Evolutionary conservation across 495 filamentous ascomycete genomes (phyloP).

Genomic region (Elasticomyces elasticus): DNA sequence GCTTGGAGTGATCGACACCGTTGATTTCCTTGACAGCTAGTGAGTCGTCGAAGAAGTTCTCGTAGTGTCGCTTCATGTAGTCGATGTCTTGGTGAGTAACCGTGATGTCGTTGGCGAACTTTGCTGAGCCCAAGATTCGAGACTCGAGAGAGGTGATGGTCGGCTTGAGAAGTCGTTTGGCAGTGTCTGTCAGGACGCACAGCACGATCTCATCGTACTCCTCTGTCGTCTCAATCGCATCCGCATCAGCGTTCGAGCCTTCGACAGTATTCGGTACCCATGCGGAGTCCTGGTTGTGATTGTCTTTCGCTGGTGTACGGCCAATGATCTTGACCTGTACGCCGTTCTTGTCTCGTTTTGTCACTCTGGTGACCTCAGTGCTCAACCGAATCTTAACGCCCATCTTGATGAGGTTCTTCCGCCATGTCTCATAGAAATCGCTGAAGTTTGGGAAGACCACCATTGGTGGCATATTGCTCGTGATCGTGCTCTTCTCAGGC

Average conservation of each 20-base stretch:
- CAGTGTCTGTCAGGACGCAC: conserved; percentile 66
- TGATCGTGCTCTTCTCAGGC: conserved; percentile 46
- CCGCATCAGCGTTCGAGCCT: conserved; percentile 32
- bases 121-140: conserved; percentile 60
- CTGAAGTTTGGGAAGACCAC: conserved; percentile 69
- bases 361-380: conserved; percentile 49
- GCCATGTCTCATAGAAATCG: conserved; percentile 63
- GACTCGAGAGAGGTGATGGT: conserved; percentile 55
- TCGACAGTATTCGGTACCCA: conserved; percentile 26
- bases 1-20: conserved; percentile 38
- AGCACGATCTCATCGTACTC: conserved; percentile 65
- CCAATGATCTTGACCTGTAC: conserved; percentile 41
- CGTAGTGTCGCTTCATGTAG: conserved; percentile 70
- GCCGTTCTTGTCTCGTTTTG: conserved; percentile 47
- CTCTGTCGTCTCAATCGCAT: conserved; percentile 32
- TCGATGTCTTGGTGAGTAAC: conserved; percentile 67
- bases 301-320: conserved; percentile 31
- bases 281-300: conserved; percentile 30
- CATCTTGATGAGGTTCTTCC: conserved; percentile 45
- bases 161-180: conserved; percentile 52
- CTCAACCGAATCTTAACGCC: conserved; percentile 57
- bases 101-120: conserved; percentile 74
- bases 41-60: conserved; percentile 50
- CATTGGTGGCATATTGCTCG: conserved; percentile 68
- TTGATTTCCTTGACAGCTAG: conserved; percentile 36